Evolutionary conservation across 2,329 filamentous ascomycete genomes (phyloP), one percentile per base, ranked within the genome.

Genomic region (Talaromyces sp.): DNA sequence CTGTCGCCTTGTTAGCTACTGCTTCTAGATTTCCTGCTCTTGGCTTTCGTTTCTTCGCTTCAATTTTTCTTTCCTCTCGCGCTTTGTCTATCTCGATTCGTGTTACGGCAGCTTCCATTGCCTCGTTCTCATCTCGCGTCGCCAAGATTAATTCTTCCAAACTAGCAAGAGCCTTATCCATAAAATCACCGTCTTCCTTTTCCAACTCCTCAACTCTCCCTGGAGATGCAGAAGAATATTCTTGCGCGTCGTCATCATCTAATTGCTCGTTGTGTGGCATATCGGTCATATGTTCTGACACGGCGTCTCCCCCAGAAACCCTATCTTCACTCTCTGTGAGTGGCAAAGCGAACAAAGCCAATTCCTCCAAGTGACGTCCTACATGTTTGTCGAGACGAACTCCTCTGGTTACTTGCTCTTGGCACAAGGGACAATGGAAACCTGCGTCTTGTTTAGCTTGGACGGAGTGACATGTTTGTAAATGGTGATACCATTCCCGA

Each of bases 341-440:
- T 11, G 64, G 64, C 35, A 63, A 41, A 7, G 64, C 69, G 41
- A 69, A 71, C 24, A 70, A 43, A n/a, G 69, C 68, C 11, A 71
- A 57, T n/a, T 71, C 69, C 58, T 69, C 65, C 37, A 71, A 50
- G 65, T 71, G 70, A 13, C 62, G 58, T 11, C 52, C 69, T 33
- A 71, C 19, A 57, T 71, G 69, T 27, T 43, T 54, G 58, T 66
- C 63, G n/a, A 58, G n/a, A 37, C 31, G 54, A 16, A 31, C 27
- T 13, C 27, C 22, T 2, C 14, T 22, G 16, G 27, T 24, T 58
- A 60, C 2, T 9, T 22, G 8, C 37, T 54, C 60, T 14, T 22
- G 27, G 47, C 60, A 62, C 16, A 62, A 37, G 27, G 60, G 60
- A 16, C 45, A 62, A 52, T 16, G 8, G 22, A 61, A 41, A 6